A percentile compares a stretch with the other conserved stretches of the same genome.
Conservation (phyloP, 768 basidiomycete species). For the Botryobasidium botryosum region DNA sequence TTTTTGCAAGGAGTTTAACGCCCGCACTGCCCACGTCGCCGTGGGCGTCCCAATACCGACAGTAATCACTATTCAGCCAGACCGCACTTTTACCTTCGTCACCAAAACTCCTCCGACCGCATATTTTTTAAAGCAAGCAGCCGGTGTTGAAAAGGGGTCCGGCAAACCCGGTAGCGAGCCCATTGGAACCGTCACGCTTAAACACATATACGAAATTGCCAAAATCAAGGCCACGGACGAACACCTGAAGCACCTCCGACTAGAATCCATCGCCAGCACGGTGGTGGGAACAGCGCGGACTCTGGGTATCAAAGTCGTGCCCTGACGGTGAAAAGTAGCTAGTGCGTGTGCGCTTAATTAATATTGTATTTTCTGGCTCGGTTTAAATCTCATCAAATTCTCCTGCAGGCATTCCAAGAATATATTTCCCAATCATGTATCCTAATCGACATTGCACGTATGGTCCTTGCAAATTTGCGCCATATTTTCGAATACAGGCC, state of each 20-base stretch:
- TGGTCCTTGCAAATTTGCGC: not conserved
- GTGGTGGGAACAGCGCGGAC: conserved; percentile 79
- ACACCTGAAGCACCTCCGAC: conserved; percentile 67
- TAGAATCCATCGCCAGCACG: conserved; percentile 78
- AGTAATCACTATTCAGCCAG: conserved; percentile 83
- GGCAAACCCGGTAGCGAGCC: conserved; percentile 65
- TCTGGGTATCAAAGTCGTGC: conserved; percentile 78
- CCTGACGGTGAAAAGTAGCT: conserved; percentile 24
- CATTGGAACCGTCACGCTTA: conserved; percentile 72
- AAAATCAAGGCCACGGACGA: conserved; percentile 90
- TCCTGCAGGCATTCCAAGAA: not conserved
- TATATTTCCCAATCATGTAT: not conserved
- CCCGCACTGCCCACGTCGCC: conserved; percentile 77
- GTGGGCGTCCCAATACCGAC: conserved; percentile 81
- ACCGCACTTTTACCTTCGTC: conserved; percentile 86
- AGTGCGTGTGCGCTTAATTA: not conserved
- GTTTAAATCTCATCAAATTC: not conserved
- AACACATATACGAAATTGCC: conserved; percentile 97
- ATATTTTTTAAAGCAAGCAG: conserved; percentile 81
- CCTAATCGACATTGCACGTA: not conserved
- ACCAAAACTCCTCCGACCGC: conserved; percentile 83
- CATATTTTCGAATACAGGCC: not conserved
- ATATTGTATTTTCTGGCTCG: not conserved
- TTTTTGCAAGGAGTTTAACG: conserved; percentile 99
- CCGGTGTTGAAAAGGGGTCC: conserved; percentile 81